A percentile compares a stretch with the other conserved stretches of the same genome.
phyloP scores from a whole-genome alignment of 106 monocot species.

The Dendrobium huoshanense region DNA sequence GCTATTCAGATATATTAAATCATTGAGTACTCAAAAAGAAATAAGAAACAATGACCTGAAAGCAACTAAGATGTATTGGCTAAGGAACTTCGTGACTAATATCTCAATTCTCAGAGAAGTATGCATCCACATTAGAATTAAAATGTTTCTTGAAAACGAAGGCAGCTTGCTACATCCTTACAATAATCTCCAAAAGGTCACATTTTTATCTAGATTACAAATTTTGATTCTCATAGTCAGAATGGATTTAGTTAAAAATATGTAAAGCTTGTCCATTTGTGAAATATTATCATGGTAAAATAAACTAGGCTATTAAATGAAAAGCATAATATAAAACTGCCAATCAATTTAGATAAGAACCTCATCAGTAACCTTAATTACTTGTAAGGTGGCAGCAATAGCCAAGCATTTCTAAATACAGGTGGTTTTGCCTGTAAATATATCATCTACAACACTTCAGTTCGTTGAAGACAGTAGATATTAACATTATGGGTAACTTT shows the following conservation, averaged over 20 bases:
- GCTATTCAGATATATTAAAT: too few species aligned
- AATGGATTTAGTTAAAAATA: background rate
- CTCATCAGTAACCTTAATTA: conserved; percentile 84
- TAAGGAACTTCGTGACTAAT: too few species aligned
- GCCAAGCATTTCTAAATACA: conserved; percentile 87
- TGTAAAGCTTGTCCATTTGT: background rate
- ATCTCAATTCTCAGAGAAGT: too few species aligned
- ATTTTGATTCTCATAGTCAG: background rate
- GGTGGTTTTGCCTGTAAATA: conserved; percentile 79
- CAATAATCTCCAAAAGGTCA: background rate
- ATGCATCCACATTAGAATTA: too few species aligned
- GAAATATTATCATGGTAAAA: background rate
- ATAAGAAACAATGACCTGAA: too few species aligned
- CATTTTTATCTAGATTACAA: background rate
- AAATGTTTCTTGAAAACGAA: too few species aligned
- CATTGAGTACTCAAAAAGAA: too few species aligned
- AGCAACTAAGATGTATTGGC: too few species aligned
- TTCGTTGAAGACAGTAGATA: background rate
- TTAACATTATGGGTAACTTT: background rate
- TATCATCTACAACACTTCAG: conserved; percentile 1
- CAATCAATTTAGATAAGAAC: conserved; percentile 30
- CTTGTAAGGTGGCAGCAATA: conserved; percentile 78
- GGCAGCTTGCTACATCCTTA: too few species aligned
- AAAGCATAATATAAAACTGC: conserved; percentile 1
- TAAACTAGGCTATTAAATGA: background rate